Conservation (phyloP, 2,329 filamentous ascomycete species). For the Fusarium graminum region DNA sequence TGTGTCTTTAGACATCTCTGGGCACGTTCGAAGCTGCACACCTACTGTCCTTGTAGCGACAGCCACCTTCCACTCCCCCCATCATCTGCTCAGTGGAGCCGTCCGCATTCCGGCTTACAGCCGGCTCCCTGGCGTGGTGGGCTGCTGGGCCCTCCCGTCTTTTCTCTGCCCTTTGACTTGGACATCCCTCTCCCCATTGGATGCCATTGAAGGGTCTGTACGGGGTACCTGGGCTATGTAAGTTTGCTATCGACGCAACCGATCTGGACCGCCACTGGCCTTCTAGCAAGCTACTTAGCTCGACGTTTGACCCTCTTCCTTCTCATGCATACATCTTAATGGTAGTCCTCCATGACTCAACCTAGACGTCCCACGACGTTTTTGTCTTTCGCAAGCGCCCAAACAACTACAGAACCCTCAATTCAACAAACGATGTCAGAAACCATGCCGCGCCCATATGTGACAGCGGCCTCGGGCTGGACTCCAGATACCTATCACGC, state of each 20-base stretch:
- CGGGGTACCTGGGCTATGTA: slow-evolving; percentile 42
- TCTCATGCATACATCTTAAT: slow-evolving; percentile 32
- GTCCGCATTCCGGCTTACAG: slow-evolving; percentile 46
- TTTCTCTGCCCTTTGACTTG: slow-evolving; percentile 37
- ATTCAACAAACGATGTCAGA: slow-evolving; percentile 47
- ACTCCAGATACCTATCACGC: slow-evolving; percentile 37
- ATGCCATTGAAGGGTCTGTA: slow-evolving; percentile 18
- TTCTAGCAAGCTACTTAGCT: slow-evolving; percentile 34
- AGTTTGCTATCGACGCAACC: slow-evolving; percentile 46
- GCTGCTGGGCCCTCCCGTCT: slow-evolving; percentile 40
- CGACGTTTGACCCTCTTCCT: slow-evolving; percentile 29
- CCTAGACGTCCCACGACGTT: slow-evolving; percentile 26
- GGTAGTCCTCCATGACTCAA: slow-evolving; percentile 21
- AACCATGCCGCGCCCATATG: slow-evolving; percentile 46
- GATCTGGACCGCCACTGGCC: slow-evolving; percentile 39
- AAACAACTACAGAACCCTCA: slow-evolving; percentile 34
- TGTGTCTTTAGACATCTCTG: slow-evolving; percentile 21
- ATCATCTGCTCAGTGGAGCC: slow-evolving; percentile 43
- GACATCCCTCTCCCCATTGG: slow-evolving; percentile 40
- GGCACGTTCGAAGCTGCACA: slow-evolving; percentile 19
- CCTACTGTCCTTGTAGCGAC: slow-evolving; percentile 30
- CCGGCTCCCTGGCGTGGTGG: slow-evolving; percentile 44
- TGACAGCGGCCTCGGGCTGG: slow-evolving; percentile 38
- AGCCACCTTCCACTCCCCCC: slow-evolving; percentile 35
- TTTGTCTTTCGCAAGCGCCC: slow-evolving; percentile 43